A percentile compares a stretch with the other conserved stretches of the same genome.
phyloP scores from a whole-genome alignment of 768 basidiomycete genomes.

The Tylopilus felleus region DNA sequence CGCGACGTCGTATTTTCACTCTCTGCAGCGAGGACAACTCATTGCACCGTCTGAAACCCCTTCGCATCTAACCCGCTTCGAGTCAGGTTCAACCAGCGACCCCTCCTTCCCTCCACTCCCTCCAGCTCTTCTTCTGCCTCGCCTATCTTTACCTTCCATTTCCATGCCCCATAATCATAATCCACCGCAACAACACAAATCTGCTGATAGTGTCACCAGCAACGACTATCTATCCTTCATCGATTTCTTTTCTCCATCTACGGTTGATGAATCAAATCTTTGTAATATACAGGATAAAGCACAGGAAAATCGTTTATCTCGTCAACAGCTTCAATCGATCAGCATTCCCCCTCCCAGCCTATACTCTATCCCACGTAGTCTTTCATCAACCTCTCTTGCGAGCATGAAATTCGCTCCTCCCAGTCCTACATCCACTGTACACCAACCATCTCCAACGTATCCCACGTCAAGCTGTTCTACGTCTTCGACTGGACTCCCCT shows the following conservation, averaged over 20 bases:
- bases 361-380: constrained; percentile 17
- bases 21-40: background rate
- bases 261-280: constrained; percentile 10
- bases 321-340: constrained; percentile 17
- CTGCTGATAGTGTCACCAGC: constrained; percentile 22
- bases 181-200: constrained; percentile 13
- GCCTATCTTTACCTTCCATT: constrained; percentile 19
- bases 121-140: constrained; percentile 26
- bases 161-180: constrained; percentile 20
- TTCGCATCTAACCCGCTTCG: constrained; percentile 24
- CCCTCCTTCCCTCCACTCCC: constrained; percentile 42
- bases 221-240: constrained; percentile 46
- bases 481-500: constrained; percentile 24
- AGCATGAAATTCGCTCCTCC: constrained; percentile 34
- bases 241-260: constrained; percentile 39
- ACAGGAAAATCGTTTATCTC: constrained; percentile 5
- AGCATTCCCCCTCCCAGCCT: constrained; percentile 18
- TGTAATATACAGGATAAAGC: constrained; percentile 2
- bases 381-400: constrained; percentile 25
- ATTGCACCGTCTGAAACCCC: constrained; percentile 4
- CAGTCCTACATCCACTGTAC: constrained; percentile 17
- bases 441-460: constrained; percentile 11
- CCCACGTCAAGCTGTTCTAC: constrained; percentile 6
- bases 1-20: constrained; percentile 17
- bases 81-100: constrained; percentile 30